Conservation (phyloP, 768 basidiomycete species). For the Suillus clintonianus region DNA sequence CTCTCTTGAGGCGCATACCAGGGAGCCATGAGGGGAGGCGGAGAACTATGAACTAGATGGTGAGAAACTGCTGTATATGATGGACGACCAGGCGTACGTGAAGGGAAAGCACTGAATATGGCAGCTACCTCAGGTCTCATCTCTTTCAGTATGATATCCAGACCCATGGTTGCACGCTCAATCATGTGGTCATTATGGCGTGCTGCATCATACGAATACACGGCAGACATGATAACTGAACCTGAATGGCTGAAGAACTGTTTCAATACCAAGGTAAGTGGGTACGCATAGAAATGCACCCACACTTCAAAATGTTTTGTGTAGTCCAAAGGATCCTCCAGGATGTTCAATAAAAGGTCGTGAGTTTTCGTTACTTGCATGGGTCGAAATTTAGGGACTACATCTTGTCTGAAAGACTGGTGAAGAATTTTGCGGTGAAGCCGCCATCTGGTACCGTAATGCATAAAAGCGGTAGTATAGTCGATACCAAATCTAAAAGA, state of each 20-base stretch:
- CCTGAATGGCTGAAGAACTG: slow-evolving; percentile 2
- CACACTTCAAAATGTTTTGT: neutral
- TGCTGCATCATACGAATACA: slow-evolving; percentile 10
- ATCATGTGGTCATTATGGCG: slow-evolving; percentile 2
- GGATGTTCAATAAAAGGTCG: slow-evolving; percentile 1
- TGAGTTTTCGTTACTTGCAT: neutral
- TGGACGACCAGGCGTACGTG: neutral
- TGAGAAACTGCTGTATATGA: slow-evolving; percentile 18
- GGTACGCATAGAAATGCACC: neutral
- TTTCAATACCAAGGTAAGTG: neutral
- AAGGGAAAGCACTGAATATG: slow-evolving; percentile 4
- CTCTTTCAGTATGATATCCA: neutral
- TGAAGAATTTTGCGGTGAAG: slow-evolving; percentile 15
- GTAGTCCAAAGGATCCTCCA: slow-evolving; percentile 2
- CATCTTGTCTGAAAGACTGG: slow-evolving; percentile 13
- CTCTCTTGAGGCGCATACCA: slow-evolving; percentile 8
- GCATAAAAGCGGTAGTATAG: slow-evolving; percentile 11
- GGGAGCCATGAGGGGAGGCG: slow-evolving; percentile 13
- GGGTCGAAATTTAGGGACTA: neutral
- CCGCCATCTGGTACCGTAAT: slow-evolving; percentile 16
- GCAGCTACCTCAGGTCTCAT: slow-evolving; percentile 8
- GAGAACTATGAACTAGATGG: slow-evolving; percentile 1
- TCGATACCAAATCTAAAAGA: slow-evolving; percentile 9
- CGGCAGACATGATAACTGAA: slow-evolving; percentile 8
- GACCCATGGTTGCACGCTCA: neutral